Base-by-base conservation (phyloP, 1,139 yeast genomes). In the Debaryomyces udenii region DNA sequence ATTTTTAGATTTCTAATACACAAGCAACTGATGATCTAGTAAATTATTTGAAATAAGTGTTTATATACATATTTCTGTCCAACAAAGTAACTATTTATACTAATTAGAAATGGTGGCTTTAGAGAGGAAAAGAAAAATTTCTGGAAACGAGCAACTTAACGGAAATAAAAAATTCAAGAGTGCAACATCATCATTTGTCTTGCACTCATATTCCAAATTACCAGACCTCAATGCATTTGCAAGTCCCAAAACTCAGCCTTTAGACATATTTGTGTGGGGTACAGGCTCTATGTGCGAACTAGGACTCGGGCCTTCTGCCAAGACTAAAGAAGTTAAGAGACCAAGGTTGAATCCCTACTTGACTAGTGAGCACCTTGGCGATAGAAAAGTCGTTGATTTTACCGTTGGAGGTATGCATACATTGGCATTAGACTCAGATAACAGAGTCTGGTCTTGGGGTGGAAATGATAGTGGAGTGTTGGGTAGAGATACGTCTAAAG, bases 381-480 rank as follows among this genome's bases (percentile, higher is more conserved):
- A 62, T 14, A 56, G 62, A 7, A 59, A 61, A 6, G 80, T 91
- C 38, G 94, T 89, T 14, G 93, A 88, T 51, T 71, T 93, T 56
- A 90, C 96, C 2, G 96, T 81, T 17, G 99, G 99, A 33, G 99
- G 99, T 38, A 93, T 94, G 84, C 99, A 93, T 58, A 80, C 86
- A 0, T 62, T 94, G 33, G 97, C 94, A 0, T 66, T 93, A 40
- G 97, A 90, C 57, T 64, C 79, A 27, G 67, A 76, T 18, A 89
- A 88, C 51, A 72, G 79, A 42, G 64, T 93, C 6, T 91, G 97
- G 96, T 86, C 96, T 2, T 93, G 99, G 99, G 99, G 99, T 44
- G 86, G 87, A 41, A 94, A 93, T 56, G 99, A 93, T 57, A 83
- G 89, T 47, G 91, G 86, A 28, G 97, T 88, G 1, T 71, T 93